phyloP scores from a whole-genome alignment of 805 yeast species.

The Starmera caribaea region DNA sequence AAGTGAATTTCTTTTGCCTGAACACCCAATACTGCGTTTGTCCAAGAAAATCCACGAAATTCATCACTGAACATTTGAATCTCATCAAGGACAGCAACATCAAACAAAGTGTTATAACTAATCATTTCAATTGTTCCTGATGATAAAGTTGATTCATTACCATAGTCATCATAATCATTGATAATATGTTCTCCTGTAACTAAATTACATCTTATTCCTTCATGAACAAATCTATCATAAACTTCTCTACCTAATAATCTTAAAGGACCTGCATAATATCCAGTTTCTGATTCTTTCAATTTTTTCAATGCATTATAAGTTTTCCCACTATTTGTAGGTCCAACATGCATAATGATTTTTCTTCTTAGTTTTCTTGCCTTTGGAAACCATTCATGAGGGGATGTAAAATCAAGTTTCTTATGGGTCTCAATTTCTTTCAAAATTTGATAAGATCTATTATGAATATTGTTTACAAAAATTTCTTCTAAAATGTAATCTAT shows the following conservation, averaged over 20 bases:
- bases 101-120: constrained; percentile 56
- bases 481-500: too few relatives aligned
- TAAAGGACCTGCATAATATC: constrained; percentile 92
- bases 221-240: constrained; percentile 65
- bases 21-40: constrained; percentile 80
- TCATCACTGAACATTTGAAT: constrained; percentile 88
- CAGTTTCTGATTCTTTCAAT: constrained; percentile 55
- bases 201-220: constrained; percentile 67
- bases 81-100: constrained; percentile 88
- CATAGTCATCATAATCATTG: constrained; percentile 56
- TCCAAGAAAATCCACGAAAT: constrained; percentile 89
- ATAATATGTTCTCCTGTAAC: constrained; percentile 95
- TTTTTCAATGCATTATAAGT: constrained; percentile 74
- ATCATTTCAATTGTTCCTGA: constrained; percentile 95
- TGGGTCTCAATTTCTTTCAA: too few relatives aligned
- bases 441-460: too few relatives aligned
- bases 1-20: constrained; percentile 79
- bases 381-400: constrained; percentile 79
- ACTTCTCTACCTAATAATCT: constrained; percentile 87
- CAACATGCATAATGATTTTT: constrained; percentile 84
- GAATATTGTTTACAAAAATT: too few relatives aligned
- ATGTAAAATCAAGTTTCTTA: constrained; percentile 31
- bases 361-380: constrained; percentile 73
- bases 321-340: constrained; percentile 96
- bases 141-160: constrained; percentile 64